These are phyloP conservation scores for Lentinula guzmanii DNA, from an alignment of 768 basidiomycete species.

Conservation along the genomic window DNA sequence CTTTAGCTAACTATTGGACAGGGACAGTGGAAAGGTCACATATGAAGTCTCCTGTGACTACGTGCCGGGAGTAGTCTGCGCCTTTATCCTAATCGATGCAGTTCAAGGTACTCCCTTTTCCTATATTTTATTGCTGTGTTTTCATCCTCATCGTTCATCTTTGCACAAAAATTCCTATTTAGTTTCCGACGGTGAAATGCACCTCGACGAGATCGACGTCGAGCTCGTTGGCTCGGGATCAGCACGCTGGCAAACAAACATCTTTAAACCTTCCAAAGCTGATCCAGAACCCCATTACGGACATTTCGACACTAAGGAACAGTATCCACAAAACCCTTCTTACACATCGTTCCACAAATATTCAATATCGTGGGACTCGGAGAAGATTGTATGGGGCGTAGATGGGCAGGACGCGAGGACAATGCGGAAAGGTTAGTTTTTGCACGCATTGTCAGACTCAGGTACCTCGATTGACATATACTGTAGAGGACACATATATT, in stretches of 20 bases:
- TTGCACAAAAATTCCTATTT: background rate
- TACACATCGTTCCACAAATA: conserved; percentile 19
- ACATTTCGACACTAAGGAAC: conserved; percentile 17
- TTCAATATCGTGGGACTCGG: conserved; percentile 26
- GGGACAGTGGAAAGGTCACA: conserved; percentile 21
- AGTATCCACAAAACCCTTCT: background rate
- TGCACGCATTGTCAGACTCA: background rate
- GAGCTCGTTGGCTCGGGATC: conserved; percentile 28
- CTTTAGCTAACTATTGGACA: background rate
- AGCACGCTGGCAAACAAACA: conserved; percentile 28
- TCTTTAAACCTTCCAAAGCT: conserved; percentile 20
- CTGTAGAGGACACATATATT: conserved; percentile 21
- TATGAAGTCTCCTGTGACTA: conserved; percentile 19
- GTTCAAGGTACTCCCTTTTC: conserved; percentile 3
- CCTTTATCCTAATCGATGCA: conserved; percentile 26
- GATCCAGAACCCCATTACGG: conserved; percentile 23
- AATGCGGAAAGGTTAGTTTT: conserved; percentile 9
- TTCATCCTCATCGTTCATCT: background rate
- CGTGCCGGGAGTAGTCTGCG: conserved; percentile 25
- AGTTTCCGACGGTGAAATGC: conserved; percentile 1
- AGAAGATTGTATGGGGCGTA: conserved; percentile 27
- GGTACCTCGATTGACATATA: background rate
- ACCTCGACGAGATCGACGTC: conserved; percentile 28
- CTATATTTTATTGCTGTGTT: background rate
- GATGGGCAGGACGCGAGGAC: conserved; percentile 23